A percentile compares a stretch with the other conserved stretches of the same genome.
These are phyloP conservation scores for Coelastrella sp. DNA, from an alignment of 139 green algal species.

Conservation along the genomic window DNA sequence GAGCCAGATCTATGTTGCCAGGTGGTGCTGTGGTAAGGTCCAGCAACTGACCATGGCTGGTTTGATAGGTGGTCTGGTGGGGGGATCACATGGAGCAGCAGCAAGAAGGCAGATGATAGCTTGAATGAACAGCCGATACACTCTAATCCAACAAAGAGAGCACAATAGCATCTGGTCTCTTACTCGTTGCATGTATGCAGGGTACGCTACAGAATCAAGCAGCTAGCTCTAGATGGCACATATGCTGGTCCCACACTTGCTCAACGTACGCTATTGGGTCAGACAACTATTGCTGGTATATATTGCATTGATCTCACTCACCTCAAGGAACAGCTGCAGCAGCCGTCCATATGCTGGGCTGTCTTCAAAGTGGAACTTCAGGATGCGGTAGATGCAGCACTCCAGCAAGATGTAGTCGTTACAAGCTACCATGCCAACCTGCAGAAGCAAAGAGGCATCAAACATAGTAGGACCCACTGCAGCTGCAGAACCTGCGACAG, in stretches of 20 bases:
- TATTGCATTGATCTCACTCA: too few species aligned
- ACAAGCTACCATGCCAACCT: slow-evolving; percentile 95
- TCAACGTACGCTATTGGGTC: too few species aligned
- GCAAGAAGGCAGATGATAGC: not conserved
- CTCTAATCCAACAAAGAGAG: too few species aligned
- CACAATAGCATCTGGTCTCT: too few species aligned
- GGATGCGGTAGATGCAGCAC: slow-evolving; percentile 92
- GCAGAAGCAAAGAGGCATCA: not conserved
- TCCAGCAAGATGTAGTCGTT: slow-evolving; percentile 99
- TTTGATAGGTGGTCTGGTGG: slow-evolving; percentile 92
- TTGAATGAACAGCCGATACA: not conserved
- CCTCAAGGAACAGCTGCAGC: slow-evolving; percentile 97
- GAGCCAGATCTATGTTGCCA: slow-evolving; percentile 80
- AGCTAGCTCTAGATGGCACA: too few species aligned
- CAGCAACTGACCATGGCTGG: slow-evolving; percentile 94
- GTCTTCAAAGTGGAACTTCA: slow-evolving; percentile 82
- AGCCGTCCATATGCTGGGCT: slow-evolving; percentile 77
- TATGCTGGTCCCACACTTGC: too few species aligned
- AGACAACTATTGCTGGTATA: too few species aligned
- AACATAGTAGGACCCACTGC: not conserved
- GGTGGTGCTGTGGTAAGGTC: slow-evolving; percentile 96
- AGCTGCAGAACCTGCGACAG: not conserved
- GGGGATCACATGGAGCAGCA: not conserved
- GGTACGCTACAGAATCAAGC: too few species aligned
- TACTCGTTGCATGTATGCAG: too few species aligned